phyloP scores from a whole-genome alignment of 306 rosid species.

The Quercus engelmannii region DNA sequence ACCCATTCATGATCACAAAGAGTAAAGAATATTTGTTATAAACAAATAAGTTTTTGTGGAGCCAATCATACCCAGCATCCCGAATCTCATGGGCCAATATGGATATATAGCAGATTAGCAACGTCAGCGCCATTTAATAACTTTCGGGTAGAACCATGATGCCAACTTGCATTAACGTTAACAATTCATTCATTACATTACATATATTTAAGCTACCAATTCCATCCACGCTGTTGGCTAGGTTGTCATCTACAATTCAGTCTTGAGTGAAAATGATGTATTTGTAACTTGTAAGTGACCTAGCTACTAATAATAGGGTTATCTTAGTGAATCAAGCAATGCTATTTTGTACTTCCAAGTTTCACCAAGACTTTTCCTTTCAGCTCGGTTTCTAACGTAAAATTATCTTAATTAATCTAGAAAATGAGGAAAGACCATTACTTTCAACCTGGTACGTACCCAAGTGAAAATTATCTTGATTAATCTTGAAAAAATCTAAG shows the following conservation, averaged over 20 bases:
- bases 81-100: slow-evolving; percentile 34
- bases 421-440: too few species aligned
- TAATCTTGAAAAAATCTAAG: too few species aligned
- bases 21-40: neutral
- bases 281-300: neutral
- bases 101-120: slow-evolving; percentile 20
- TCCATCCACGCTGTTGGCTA: neutral
- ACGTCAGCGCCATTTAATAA: slow-evolving; percentile 36
- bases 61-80: slow-evolving; percentile 11
- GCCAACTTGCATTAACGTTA: slow-evolving; percentile 37
- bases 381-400: neutral
- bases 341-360: too few species aligned
- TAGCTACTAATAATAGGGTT: neutral
- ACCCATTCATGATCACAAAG: slow-evolving; percentile 3
- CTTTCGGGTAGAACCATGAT: slow-evolving; percentile 29
- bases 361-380: neutral
- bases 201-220: neutral
- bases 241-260: neutral
- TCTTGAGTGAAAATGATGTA: neutral
- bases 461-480: too few species aligned
- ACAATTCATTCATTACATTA: neutral
- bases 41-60: neutral
- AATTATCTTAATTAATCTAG: neutral
- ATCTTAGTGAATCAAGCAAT: too few species aligned
- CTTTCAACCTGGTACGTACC: too few species aligned